A percentile compares a stretch with the other conserved stretches of the same genome.
phyloP scores from a whole-genome alignment of 805 yeast species.

The Saccharomycopsis fermentans region DNA sequence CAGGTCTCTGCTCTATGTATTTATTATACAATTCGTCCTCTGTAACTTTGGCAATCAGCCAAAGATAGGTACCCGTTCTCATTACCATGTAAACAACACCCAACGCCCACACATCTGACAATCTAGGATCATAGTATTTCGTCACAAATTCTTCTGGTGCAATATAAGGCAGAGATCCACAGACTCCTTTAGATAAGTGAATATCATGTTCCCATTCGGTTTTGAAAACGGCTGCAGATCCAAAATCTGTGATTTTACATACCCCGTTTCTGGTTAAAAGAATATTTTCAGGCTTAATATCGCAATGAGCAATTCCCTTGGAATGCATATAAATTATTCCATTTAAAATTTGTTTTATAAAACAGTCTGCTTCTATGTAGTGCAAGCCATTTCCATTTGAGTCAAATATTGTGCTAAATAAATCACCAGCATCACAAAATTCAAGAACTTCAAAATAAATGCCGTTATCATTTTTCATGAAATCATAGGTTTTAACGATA shows the following conservation, averaged over 20 bases:
- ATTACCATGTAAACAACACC: constrained; percentile 71
- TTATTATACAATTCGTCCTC: constrained; percentile 39
- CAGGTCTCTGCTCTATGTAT: constrained; percentile 37
- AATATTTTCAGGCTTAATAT: constrained; percentile 81
- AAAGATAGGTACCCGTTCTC: constrained; percentile 82
- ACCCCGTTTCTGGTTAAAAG: constrained; percentile 57
- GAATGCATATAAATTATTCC: constrained; percentile 81
- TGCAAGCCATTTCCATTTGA: constrained; percentile 44
- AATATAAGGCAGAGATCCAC: constrained; percentile 86
- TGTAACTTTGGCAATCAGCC: constrained; percentile 63
- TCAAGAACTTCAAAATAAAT: constrained; percentile 89
- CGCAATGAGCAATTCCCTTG: constrained; percentile 92
- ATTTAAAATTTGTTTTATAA: constrained; percentile 72
- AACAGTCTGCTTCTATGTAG: constrained; percentile 73
- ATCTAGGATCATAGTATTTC: constrained; percentile 59
- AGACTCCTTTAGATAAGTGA: constrained; percentile 59
- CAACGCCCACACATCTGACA: constrained; percentile 83
- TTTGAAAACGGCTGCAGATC: constrained; percentile 82
- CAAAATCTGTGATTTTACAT: constrained; percentile 73
- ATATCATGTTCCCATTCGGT: constrained; percentile 81
- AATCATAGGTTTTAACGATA: constrained; percentile 66
- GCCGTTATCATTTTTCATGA: constrained; percentile 65
- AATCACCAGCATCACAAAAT: constrained; percentile 82
- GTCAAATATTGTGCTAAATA: constrained; percentile 48
- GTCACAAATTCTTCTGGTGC: constrained; percentile 76